Evolutionary conservation across 352 stramenopile genomes (phyloP), one percentile per base, ranked within the genome.

Genomic region (Albugo laibachii): DNA sequence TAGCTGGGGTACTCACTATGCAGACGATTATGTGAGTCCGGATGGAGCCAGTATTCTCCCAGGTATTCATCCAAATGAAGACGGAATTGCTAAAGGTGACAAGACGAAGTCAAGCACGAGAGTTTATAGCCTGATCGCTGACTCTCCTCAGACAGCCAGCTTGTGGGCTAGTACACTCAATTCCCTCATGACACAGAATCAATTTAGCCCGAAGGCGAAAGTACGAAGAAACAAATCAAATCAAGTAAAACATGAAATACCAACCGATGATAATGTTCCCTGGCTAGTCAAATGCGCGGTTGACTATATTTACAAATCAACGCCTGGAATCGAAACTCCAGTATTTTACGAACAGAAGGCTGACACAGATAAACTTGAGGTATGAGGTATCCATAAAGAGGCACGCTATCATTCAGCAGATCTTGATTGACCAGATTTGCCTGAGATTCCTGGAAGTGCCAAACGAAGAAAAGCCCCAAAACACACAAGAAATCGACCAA

Each of bases 301-400:
- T 50, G 70, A 88, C 39, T 88, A 80, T 51, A 88, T 88, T 38
- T 85, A 82, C 48, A 66, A 88, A 41, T 85, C 72, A 31, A 70
- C 63, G 13, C 72, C 75, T 34, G 75, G 75, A 2, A 83, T 88
- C 39, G 75, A 88, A 53, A 88, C 69, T 0, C 54, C 67, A 27
- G 59, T 54, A 14, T 88, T 88, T 44, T 88, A 88, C 56, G 66
- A 83, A 51, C 31, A 55, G 1, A 69, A 83, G 10, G 53, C 64
- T 0, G 58, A 80, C 13, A 19, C 57, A 8, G 45, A 49, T 0
- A 72, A 74, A 16, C 66, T 88, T 15, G 68, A 77, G 64, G 74
- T 78, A 49, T 46, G 52, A 40, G 0, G 41, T 11, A 18, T 11
- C 31, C 38, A n/a, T 31, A 5, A 45, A 14, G 13, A 61, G 50